Conservation (phyloP, 352 stramenopile genomes). For the Phytophthora hibernalis region DNA sequence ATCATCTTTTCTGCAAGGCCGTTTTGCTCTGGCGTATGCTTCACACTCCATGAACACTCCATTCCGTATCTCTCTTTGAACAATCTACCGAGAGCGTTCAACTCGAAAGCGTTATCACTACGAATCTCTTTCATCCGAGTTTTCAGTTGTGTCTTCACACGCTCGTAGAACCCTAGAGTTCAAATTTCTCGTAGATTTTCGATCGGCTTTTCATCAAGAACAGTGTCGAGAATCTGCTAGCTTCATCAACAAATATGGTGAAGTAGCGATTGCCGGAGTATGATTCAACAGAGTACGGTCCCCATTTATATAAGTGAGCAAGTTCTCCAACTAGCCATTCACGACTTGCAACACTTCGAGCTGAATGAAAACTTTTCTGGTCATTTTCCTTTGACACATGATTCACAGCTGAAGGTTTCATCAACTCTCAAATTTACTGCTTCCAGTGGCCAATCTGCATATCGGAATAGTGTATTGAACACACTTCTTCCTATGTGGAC, state of each 20-base stretch:
- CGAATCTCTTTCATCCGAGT: background rate
- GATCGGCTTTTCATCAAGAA: background rate
- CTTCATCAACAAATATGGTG: background rate
- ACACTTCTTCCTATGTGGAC: background rate
- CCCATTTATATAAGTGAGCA: background rate
- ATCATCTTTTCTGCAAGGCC: background rate
- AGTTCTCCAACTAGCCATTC: background rate
- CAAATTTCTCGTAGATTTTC: background rate
- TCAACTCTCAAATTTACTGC: background rate
- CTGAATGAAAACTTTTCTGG: background rate
- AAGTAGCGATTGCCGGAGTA: background rate
- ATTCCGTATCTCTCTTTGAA: background rate
- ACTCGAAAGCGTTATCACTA: background rate
- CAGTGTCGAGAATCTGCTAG: background rate
- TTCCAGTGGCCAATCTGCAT: background rate
- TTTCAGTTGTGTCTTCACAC: background rate
- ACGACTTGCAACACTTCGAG: no score
- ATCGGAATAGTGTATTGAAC: background rate
- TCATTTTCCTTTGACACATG: background rate
- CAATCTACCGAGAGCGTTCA: background rate
- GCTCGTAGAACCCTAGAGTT: background rate
- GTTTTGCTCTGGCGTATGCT: background rate
- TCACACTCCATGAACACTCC: background rate
- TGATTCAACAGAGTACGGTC: background rate
- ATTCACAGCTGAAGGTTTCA: background rate